A percentile compares a stretch with the other conserved stretches of the same genome.
Conservation (phyloP, 2,329 filamentous ascomycete genomes). For the Xylaria polymorpha region DNA sequence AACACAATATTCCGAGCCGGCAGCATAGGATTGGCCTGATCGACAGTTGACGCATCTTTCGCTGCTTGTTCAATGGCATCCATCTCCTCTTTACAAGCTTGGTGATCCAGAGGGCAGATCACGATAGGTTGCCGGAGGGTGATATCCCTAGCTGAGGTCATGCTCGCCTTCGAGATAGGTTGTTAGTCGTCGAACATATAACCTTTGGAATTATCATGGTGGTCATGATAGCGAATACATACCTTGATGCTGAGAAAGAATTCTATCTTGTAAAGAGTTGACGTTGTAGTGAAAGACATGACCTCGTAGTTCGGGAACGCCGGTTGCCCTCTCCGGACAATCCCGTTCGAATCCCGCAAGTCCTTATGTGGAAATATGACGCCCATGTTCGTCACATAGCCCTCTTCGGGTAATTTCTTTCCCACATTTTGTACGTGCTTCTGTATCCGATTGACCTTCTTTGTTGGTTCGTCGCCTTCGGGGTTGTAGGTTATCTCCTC, state of each 20-base stretch:
- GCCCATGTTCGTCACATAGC: conserved; percentile 92
- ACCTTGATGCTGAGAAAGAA: conserved; percentile 97
- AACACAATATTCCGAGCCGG: conserved; percentile 85
- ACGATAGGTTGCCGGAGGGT: conserved; percentile 91
- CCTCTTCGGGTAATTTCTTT: conserved; percentile 86
- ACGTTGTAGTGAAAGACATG: conserved; percentile 91
- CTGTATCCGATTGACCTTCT: conserved; percentile 86
- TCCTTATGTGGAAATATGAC: conserved; percentile 93
- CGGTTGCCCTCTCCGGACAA: conserved; percentile 84
- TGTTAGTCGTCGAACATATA: conserved; percentile 22
- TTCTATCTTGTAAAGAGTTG: conserved; percentile 96
- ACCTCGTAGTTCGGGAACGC: conserved; percentile 92
- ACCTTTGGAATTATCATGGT: not conserved
- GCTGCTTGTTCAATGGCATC: conserved; percentile 96
- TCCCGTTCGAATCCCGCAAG: conserved; percentile 84
- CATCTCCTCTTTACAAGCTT: conserved; percentile 98
- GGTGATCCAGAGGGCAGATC: conserved; percentile 94
- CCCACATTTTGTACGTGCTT: conserved; percentile 86
- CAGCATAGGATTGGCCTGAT: conserved; percentile 91
- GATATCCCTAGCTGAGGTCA: conserved; percentile 90
- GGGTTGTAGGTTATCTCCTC: conserved; percentile 99
- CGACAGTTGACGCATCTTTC: conserved; percentile 88
- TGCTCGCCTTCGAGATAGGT: conserved; percentile 73
- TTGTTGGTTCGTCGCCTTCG: conserved; percentile 92
- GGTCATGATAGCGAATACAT: conserved; percentile 41